A percentile compares a stretch with the other conserved stretches of the same genome.
Evolutionary conservation across 2,329 filamentous ascomycete species (phyloP).

Genomic region (Exserohilum rostratum): DNA sequence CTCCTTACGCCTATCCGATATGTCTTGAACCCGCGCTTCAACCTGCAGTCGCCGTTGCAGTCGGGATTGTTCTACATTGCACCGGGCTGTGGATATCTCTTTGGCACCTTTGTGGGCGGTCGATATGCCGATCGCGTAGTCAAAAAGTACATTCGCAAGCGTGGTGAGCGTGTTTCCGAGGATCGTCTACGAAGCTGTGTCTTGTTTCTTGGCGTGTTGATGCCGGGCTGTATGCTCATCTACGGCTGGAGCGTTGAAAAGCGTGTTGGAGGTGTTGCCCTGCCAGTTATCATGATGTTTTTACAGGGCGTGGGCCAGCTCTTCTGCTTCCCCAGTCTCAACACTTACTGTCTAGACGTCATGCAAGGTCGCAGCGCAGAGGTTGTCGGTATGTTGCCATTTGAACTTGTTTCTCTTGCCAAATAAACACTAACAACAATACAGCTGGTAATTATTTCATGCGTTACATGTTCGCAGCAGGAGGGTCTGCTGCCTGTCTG

Average conservation of each 20-base stretch:
- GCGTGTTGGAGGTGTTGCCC: conserved; percentile 59
- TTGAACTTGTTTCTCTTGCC: neutral
- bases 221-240: conserved; percentile 69
- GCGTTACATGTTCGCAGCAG: conserved; percentile 75
- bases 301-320: conserved; percentile 75
- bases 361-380: conserved; percentile 75
- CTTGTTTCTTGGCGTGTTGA: conserved; percentile 61
- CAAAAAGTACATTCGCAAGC: conserved; percentile 66
- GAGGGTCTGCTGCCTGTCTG: conserved; percentile 72
- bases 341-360: conserved; percentile 83
- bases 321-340: conserved; percentile 76
- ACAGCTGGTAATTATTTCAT: conserved; percentile 77
- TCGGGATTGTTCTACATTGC: conserved; percentile 76
- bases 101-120: conserved; percentile 74
- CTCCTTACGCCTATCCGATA: conserved; percentile 74
- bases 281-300: conserved; percentile 76
- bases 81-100: conserved; percentile 71
- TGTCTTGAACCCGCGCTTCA: conserved; percentile 75
- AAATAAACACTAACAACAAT: conserved; percentile 1
- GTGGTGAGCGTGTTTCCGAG: conserved; percentile 68
- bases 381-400: conserved; percentile 60
- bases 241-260: conserved; percentile 71
- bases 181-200: conserved; percentile 66
- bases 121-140: conserved; percentile 72
- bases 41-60: conserved; percentile 69